phyloP scores from a whole-genome alignment of 805 yeast genomes.

The Candida arabinofermentans region DNA sequence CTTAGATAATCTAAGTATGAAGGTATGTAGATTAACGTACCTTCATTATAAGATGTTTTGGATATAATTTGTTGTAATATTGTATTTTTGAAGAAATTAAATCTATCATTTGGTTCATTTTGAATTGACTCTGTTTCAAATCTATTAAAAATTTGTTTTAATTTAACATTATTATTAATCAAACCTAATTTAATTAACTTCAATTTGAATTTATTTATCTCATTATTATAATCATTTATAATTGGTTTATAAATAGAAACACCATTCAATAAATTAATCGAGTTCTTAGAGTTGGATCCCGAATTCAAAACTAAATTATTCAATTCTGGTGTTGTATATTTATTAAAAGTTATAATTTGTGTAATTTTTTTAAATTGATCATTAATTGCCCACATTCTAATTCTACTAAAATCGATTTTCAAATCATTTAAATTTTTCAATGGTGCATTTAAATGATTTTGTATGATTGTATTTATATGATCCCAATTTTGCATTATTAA shows the following conservation, averaged over 20 bases:
- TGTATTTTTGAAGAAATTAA: constrained; percentile 72
- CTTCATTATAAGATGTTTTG: constrained; percentile 61
- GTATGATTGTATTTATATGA: constrained; percentile 63
- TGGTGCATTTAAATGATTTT: constrained; percentile 66
- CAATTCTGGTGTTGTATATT: constrained; percentile 75
- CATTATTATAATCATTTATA: constrained; percentile 43
- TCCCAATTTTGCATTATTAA: constrained; percentile 92
- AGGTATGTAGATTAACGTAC: constrained; percentile 78
- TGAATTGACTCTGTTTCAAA: constrained; percentile 53
- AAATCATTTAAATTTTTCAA: constrained; percentile 61
- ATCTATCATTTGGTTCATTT: constrained; percentile 78
- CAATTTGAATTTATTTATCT: constrained; percentile 58
- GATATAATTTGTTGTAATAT: constrained; percentile 67
- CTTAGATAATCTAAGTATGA: constrained; percentile 83
- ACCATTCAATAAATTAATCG: constrained; percentile 49
- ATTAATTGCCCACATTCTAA: constrained; percentile 89
- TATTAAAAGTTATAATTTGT: constrained; percentile 76
- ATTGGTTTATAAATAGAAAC: constrained; percentile 51
- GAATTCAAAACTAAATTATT: constrained; percentile 53
- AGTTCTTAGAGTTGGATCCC: constrained; percentile 40
- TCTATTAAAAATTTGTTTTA: constrained; percentile 69
- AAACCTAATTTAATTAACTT: constrained; percentile 26
- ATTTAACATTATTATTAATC: constrained; percentile 36
- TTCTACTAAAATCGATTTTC: constrained; percentile 85
- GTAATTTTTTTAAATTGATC: constrained; percentile 70